Percentiles rank a stretch among this genome's conserved stretches.
Conservation (phyloP, 2,329 filamentous ascomycete genomes). For the Ophiostoma montium region DNA sequence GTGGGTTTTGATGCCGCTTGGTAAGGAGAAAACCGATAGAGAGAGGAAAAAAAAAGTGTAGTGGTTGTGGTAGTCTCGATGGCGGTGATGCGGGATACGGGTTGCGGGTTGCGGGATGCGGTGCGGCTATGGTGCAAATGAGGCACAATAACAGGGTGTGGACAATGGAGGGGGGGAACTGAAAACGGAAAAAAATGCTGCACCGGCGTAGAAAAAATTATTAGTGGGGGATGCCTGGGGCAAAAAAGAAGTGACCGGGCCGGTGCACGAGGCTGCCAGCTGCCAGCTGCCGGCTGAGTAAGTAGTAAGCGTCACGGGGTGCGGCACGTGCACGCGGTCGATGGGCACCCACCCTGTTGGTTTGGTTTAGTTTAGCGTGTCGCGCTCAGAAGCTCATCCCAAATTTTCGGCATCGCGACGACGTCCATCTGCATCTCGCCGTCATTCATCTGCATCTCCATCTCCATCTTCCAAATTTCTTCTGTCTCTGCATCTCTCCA, state of each 20-base stretch:
- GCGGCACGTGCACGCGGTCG: neutral
- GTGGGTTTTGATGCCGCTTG: too few species aligned
- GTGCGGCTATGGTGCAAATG: neutral
- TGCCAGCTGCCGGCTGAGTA: neutral
- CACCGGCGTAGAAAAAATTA: constrained; percentile 7
- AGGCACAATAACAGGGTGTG: neutral
- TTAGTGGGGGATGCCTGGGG: constrained; percentile 10
- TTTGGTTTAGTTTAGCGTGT: too few species aligned
- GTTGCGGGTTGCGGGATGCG: neutral
- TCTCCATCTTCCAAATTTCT: too few species aligned
- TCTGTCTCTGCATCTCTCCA: too few species aligned
- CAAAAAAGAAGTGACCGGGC: neutral
- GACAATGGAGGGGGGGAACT: constrained; percentile 8
- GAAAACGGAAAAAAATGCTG: constrained; percentile 9
- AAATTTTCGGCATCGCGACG: too few species aligned
- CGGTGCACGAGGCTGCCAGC: neutral
- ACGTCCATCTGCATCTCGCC: too few species aligned
- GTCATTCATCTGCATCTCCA: too few species aligned
- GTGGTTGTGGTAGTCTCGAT: neutral
- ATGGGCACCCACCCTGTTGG: too few species aligned
- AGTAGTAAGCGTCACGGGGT: neutral
- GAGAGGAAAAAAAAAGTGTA: neutral
- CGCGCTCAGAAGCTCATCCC: too few species aligned
- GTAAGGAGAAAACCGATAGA: too few species aligned
- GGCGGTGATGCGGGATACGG: neutral